Conservation (phyloP, 2,329 filamentous ascomycete genomes). For the Nannizziopsis arthrosporioides region DNA sequence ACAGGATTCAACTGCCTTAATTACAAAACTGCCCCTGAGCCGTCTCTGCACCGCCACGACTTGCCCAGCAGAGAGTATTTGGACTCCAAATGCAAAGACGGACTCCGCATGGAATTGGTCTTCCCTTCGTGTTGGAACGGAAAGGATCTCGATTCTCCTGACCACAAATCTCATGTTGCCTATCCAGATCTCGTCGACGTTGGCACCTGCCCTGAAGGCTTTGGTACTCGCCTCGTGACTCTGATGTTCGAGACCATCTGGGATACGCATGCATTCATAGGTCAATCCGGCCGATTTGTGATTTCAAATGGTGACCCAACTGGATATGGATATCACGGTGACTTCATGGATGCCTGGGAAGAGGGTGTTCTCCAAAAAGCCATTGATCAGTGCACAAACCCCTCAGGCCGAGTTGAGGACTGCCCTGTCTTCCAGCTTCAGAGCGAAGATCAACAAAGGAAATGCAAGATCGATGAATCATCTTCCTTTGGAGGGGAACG, state of each 20-base stretch:
- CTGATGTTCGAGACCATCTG: conserved; percentile 83
- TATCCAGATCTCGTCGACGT: conserved; percentile 68
- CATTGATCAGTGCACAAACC: conserved; percentile 62
- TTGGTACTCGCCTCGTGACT: conserved; percentile 55
- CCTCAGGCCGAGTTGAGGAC: conserved; percentile 56
- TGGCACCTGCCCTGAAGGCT: conserved; percentile 61
- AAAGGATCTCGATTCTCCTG: conserved; percentile 42
- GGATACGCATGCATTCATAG: conserved; percentile 55
- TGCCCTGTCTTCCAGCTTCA: conserved; percentile 67
- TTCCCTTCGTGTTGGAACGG: conserved; percentile 89
- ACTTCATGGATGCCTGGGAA: conserved; percentile 74
- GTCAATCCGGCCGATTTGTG: conserved; percentile 56
- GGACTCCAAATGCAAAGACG: conserved; percentile 70
- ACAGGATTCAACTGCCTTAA: conserved; percentile 93
- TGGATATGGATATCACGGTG: conserved; percentile 63
- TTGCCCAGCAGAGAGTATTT: conserved; percentile 69
- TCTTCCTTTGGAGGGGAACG: conserved; percentile 48
- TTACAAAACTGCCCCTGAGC: conserved; percentile 56
- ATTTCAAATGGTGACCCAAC: conserved; percentile 67
- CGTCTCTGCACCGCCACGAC: conserved; percentile 67
- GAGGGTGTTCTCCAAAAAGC: conserved; percentile 55
- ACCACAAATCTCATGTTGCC: conserved; percentile 57
- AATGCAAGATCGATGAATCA: conserved; percentile 50
- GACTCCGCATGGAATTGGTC: conserved; percentile 70
- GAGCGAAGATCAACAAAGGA: conserved; percentile 39